Evolutionary conservation across 2,329 filamentous ascomycete species (phyloP), one percentile per base, ranked within the genome.

Genomic region (Talaromyces pinophilus): DNA sequence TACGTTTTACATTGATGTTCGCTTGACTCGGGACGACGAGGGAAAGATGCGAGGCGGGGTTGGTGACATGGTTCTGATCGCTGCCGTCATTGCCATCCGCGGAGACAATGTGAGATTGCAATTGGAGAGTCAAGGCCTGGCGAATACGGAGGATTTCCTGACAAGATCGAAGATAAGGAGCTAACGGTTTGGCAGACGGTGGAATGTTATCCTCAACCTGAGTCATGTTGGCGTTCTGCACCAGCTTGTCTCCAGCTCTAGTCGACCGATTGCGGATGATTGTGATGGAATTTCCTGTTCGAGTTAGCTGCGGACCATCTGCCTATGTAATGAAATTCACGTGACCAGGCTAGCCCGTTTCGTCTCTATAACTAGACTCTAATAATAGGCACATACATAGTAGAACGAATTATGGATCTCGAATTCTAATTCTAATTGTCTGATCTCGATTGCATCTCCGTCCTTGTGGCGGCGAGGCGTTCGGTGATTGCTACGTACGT

Each of bases 71-170:
- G 54, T 25, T 38, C n/a, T 57, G 67, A 38, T 66, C 48, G 17
- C 68, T 69, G 11, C 30, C 19, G 10, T 44, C 44, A 54, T 54
- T n/a, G 59, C 76, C 74, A 35, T 76, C 72, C 8, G 30, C 30
- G 2, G 76, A 76, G 11, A 70, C 69, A 30, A 80, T 73, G 28
- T 78, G 75, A 3, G 77, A 78, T 62, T 73, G 74, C 8, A 81
- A 72, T 66, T 80, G 77, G 22, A 69, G 69, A 30, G 79, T 79
- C 70, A 81, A 68, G 4, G 71, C 75, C 67, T 79, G 78, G 68
- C 79, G 77, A 57, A 80, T 79, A 30, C 71, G 74, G 52, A 79
- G 74, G 52, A 73, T 73, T 68, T 80, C 79, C 68, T 79, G 76
- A 48, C 76, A 75, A 62, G 71, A 71, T 66, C 75, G 78, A 70